Evolutionary conservation across 164 flowering plant species (phyloP).

Genomic region (Umbilicus rupestris): DNA sequence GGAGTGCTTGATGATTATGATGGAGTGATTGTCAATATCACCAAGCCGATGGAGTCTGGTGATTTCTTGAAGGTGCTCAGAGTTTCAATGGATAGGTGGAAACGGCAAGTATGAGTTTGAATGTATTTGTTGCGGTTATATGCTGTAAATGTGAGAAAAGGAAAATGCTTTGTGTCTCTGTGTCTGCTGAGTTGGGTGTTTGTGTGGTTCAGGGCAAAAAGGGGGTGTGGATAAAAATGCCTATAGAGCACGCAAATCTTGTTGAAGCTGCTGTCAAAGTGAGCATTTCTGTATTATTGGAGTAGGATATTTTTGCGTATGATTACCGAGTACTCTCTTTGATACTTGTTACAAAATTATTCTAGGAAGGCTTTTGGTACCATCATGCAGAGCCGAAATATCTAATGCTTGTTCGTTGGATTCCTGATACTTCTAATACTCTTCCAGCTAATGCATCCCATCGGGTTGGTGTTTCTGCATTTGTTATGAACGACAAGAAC

Average conservation of each 20-base stretch:
- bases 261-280: slow-evolving; percentile 52
- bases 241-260: slow-evolving; percentile 35
- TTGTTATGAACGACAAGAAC: slow-evolving; percentile 37
- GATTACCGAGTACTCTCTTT: not conserved
- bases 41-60: slow-evolving; percentile 26
- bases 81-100: slow-evolving; percentile 33
- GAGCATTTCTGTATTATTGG: not conserved
- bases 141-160: not conserved
- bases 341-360: not conserved
- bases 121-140: not conserved
- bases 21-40: slow-evolving; percentile 35
- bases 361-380: slow-evolving; percentile 47
- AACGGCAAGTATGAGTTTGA: slow-evolving; percentile 20
- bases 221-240: slow-evolving; percentile 52
- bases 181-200: too few species aligned
- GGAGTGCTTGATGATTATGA: slow-evolving; percentile 26
- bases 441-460: slow-evolving; percentile 56
- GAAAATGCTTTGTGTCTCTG: not conserved
- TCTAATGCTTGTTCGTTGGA: slow-evolving; percentile 51
- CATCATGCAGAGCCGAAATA: slow-evolving; percentile 55
- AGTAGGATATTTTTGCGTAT: not conserved
- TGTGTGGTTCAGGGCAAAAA: slow-evolving; percentile 11
- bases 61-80: slow-evolving; percentile 23
- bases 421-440: slow-evolving; percentile 30
- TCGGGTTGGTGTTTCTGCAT: slow-evolving; percentile 43